Base-by-base conservation (phyloP, 31 red algal species). In the Porphyra umbilicalis region DNA sequence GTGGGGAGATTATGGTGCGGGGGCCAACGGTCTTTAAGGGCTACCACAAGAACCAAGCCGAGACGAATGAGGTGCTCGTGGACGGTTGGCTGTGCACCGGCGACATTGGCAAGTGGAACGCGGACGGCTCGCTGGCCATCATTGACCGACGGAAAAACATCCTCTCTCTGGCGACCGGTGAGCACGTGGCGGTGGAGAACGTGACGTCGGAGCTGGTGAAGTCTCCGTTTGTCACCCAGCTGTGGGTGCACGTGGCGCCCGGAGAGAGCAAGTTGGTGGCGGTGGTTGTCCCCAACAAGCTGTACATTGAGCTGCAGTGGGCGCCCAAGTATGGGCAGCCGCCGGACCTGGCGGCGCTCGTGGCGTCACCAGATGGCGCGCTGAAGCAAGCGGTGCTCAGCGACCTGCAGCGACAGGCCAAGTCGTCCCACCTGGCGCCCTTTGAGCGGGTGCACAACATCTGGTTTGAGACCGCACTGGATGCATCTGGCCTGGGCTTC, bases 61-160 rank as follows among this genome's bases (percentile, higher is more conserved):
- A 79, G 6, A 83, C 44, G 39, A 76, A 87, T 29, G 85, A 83
- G 20, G 74, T 82, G 11, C 39, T 37, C 67, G 79, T 84, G 16
- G 89, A 91, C 67, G 89, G 86, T 68, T 91, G 75, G 71, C 74
- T 91, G 57, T 81, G 44, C 86, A 88, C 89, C 8, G 89, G 89
- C 4, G 89, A 91, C 77, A 35, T 91, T 20, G 89, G 76, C 35
- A n/a, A 14, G 30, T 79, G 85, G 29, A 83, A 88, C 34, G 77
- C 38, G 33, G 79, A 91, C 33, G 89, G 85, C 29, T 67, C 79
- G 2, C 86, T 91, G 44, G 34, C 81, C 7, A 91, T 91, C 75
- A 83, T 91, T 32, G 89, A 91, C 29, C 84, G 89, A 14, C 90
- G 83, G 42, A 91, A 91, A 75, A 88, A 91, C 77, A 78, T 91